A percentile compares a stretch with the other conserved stretches of the same genome.
Conservation (phyloP, 495 filamentous ascomycete species). For the Penicillium chermesinum region DNA sequence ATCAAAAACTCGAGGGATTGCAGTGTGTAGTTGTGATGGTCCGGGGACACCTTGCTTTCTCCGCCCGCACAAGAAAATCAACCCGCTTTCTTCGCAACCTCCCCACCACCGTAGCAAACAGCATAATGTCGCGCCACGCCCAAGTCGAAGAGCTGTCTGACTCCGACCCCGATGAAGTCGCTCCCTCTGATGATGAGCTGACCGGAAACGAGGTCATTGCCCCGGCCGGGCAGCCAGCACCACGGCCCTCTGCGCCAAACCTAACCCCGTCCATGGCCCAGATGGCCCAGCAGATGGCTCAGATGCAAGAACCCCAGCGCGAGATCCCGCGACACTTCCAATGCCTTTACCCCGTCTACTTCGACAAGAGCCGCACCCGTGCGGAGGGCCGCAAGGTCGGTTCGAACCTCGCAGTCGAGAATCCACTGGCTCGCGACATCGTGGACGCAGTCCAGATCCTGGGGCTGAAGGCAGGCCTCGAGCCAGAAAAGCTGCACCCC, state of each 20-base stretch:
- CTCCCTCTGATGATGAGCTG: conserved; percentile 64
- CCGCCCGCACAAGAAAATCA: conserved; percentile 1
- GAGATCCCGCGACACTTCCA: conserved; percentile 71
- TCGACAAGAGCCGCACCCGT: conserved; percentile 70
- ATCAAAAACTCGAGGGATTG: too few relatives aligned
- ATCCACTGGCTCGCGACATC: conserved; percentile 86
- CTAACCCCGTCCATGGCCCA: conserved; percentile 19
- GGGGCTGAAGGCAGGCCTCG: conserved; percentile 71
- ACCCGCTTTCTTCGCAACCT: neutral
- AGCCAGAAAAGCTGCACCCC: conserved; percentile 87
- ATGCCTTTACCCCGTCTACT: conserved; percentile 93
- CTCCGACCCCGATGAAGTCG: conserved; percentile 68
- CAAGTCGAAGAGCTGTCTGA: conserved; percentile 86
- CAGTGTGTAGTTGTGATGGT: neutral
- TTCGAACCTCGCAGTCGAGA: conserved; percentile 63
- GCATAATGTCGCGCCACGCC: conserved; percentile 69
- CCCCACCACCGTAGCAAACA: neutral
- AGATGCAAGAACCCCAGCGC: conserved; percentile 31
- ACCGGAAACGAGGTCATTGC: conserved; percentile 38
- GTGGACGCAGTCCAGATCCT: conserved; percentile 73
- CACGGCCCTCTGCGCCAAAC: conserved; percentile 9
- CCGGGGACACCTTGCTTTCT: neutral
- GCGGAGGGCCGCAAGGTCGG: conserved; percentile 75
- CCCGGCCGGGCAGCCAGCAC: conserved; percentile 29
- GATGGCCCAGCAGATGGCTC: conserved; percentile 27